Base-by-base conservation (phyloP, 805 yeast species). In the Teunomyces atbi region DNA sequence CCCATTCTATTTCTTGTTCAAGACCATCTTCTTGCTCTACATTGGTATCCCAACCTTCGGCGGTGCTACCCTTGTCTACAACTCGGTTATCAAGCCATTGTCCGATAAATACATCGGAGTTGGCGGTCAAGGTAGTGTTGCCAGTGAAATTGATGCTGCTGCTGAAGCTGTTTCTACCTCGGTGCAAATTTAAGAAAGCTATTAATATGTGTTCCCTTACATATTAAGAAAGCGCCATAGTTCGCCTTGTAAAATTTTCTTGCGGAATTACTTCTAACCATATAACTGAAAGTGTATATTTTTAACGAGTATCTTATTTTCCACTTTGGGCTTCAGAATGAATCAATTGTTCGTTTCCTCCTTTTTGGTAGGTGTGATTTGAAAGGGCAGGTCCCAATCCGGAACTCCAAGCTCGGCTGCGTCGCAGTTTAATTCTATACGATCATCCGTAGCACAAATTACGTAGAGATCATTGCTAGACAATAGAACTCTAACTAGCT, bases 1-100 rank as follows among this genome's bases (percentile, higher is more conserved):
- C 56, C 99, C 99, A 61, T 90, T 94, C 65, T 94, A 94, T 79
- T 94, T 91, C 82, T 81, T 94, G 62, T 77, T 94, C 76, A 94
- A 94, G 82, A 88, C 97, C 44, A 57, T 89, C 43, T 82, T 87
- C 69, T 84, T 94, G 71, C 74, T 91, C 48, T 94, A 89, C 77
- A 82, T 92, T 61, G 89, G 94, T 46, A 77, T 90, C 45, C 98
- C 99, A 52, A 78, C 82, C 57, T 83, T 86, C 62, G 86, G 89
- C 48, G 99, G 99, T 65, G 96, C 98, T 46, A 73, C 73, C 48
- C 54, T 82, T 47, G 80, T 94, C 43, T 94, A 89, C 78, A 57
- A 63, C 46, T 63, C 71, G 44, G 56, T 86, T 26, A 75, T 94
- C 64, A 78, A 78, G 62, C 98, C 98, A 55, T 55, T 88, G 33